phyloP scores from a whole-genome alignment of 2,329 filamentous ascomycete species.

The Gyromitra esculenta region DNA sequence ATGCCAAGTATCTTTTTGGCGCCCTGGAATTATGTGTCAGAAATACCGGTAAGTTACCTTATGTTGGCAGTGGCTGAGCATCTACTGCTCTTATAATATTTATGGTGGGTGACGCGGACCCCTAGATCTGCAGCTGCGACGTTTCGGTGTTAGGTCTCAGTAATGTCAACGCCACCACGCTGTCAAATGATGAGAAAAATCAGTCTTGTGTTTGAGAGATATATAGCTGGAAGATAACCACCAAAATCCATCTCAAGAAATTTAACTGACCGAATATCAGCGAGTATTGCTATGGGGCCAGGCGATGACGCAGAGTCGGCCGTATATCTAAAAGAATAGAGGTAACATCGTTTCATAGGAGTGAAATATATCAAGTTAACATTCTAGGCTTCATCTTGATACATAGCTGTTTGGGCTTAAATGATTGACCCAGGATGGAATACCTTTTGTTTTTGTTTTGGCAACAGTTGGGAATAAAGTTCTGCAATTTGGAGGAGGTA shows the following conservation, averaged over 20 bases:
- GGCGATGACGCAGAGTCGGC: neutral
- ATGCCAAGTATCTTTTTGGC: constrained; percentile 4
- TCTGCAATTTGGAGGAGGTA: constrained; percentile 6
- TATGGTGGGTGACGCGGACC: constrained; percentile 6
- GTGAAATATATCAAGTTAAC: constrained; percentile 4
- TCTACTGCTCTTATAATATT: constrained; percentile 8
- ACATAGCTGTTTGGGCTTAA: neutral
- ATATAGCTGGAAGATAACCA: constrained; percentile 20
- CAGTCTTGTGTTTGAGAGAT: neutral
- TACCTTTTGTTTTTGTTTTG: constrained; percentile 17
- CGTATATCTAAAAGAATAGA: neutral
- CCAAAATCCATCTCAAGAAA: neutral
- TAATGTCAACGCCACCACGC: constrained; percentile 16
- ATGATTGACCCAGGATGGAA: neutral
- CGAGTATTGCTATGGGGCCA: neutral
- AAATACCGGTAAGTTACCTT: constrained; percentile 22
- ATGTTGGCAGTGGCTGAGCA: constrained; percentile 32
- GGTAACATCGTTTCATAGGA: constrained; percentile 7
- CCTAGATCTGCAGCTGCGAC: constrained; percentile 17
- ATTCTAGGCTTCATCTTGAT: neutral
- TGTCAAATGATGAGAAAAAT: constrained; percentile 1
- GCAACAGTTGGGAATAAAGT: constrained; percentile 3
- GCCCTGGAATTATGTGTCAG: constrained; percentile 3
- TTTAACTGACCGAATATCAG: neutral
- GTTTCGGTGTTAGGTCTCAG: constrained; percentile 13